These are phyloP conservation scores for Leccinellum luteum DNA, from an alignment of 768 basidiomycete genomes.

Conservation along the genomic window DNA sequence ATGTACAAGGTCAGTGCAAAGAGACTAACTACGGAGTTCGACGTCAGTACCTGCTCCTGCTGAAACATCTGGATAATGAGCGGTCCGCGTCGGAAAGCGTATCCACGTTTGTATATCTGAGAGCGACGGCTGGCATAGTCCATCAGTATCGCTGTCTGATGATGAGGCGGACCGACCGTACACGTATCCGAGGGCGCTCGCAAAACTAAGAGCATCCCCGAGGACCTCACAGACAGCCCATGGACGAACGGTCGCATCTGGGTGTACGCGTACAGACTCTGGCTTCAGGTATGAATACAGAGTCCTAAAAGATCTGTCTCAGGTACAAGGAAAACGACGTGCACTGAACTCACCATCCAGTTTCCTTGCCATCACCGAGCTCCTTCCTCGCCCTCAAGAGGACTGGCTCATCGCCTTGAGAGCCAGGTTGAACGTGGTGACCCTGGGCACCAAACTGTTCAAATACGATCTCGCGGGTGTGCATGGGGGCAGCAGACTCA, in stretches of 20 bases:
- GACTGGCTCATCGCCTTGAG: conserved; percentile 58
- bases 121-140: conserved; percentile 50
- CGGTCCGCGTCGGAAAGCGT: conserved; percentile 66
- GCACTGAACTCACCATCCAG: conserved; percentile 55
- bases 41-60: conserved; percentile 65
- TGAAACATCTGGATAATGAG: conserved; percentile 82
- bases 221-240: conserved; percentile 79
- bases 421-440: conserved; percentile 46
- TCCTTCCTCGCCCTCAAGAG: conserved; percentile 76
- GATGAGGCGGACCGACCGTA: conserved; percentile 33
- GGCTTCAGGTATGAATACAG: conserved; percentile 81
- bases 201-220: conserved; percentile 79
- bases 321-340: not conserved
- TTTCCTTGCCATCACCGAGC: conserved; percentile 48
- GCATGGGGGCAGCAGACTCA: conserved; percentile 73
- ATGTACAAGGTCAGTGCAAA: conserved; percentile 7
- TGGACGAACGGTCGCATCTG: conserved; percentile 83
- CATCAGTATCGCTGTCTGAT: conserved; percentile 1
- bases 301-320: conserved; percentile 43
- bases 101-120: conserved; percentile 81
- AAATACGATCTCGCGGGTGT: conserved; percentile 76
- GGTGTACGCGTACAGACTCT: conserved; percentile 78
- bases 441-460: conserved; percentile 69
- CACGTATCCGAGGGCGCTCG: conserved; percentile 76
- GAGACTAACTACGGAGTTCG: not conserved